Conservation (phyloP, 2,329 filamentous ascomycete genomes). For the Byssothecium circinans region DNA sequence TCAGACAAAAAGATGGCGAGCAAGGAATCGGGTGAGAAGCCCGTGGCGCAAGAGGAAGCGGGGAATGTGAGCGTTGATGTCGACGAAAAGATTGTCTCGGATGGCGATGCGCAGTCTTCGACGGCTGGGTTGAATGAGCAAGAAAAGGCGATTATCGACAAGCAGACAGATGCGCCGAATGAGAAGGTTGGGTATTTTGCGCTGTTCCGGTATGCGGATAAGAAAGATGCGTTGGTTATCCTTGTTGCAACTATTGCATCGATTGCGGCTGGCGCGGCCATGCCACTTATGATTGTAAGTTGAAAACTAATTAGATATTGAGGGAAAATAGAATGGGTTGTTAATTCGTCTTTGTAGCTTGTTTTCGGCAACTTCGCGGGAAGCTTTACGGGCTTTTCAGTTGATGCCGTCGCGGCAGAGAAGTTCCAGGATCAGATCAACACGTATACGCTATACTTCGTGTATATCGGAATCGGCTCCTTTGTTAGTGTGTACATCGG, state of each 20-base stretch:
- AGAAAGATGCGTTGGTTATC: conserved; percentile 46
- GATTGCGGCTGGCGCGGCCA: conserved; percentile 71
- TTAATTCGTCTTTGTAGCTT: conserved; percentile 20
- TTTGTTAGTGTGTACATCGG: conserved; percentile 71
- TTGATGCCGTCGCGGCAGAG: conserved; percentile 27
- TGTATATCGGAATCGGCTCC: conserved; percentile 41
- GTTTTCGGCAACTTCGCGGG: conserved; percentile 46
- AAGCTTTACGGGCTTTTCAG: conserved; percentile 40
- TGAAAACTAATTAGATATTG: background rate
- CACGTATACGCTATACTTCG: conserved; percentile 40
- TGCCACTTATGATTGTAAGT: conserved; percentile 70
- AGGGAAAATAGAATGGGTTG: background rate
- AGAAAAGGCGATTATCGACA: conserved; percentile 39
- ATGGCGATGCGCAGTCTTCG: conserved; percentile 25
- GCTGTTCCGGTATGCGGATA: conserved; percentile 51
- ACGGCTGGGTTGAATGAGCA: conserved; percentile 31
- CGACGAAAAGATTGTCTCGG: conserved; percentile 27
- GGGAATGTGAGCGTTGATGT: background rate
- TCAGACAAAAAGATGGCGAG: background rate
- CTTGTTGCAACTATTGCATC: conserved; percentile 62
- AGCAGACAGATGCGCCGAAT: conserved; percentile 47
- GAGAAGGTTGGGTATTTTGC: conserved; percentile 50
- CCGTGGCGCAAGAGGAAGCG: background rate
- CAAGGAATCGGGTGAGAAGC: background rate
- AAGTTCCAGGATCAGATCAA: conserved; percentile 35